Base-by-base conservation (phyloP, 768 basidiomycete species). In the Tulasnella sp. region DNA sequence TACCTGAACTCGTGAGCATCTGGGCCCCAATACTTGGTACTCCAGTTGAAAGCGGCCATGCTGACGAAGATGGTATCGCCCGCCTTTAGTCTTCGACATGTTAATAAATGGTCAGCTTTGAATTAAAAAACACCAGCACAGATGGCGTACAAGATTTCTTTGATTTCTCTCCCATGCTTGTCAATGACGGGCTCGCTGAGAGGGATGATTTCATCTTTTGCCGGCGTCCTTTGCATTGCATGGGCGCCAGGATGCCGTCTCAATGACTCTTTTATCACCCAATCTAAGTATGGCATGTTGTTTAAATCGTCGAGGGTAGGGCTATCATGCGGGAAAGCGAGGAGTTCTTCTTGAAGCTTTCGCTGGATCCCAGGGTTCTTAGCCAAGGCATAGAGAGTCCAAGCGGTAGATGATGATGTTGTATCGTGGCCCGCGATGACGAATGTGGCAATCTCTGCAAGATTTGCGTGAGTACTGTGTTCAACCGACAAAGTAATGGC, bases 211-310 rank as follows among this genome's bases (percentile, higher is more conserved):
- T 91, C 90, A 27, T 92, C 89, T 75, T 87, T 86, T 62, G 85
- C 85, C 0, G 91, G 89, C 0, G 87, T 83, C 5, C 90, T 85
- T 12, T 86, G 78, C 0, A 87, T 87, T 16, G 81, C 81, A 0
- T 87, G 84, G 3, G 91, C 88, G 0, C 91, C 91, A 0, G 90
- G 76, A 80, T 92, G 87, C 0, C 91, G 71, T 0, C 92, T 88
- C 78, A 93, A 83, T 0, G 88, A 89, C 84, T 93, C 92, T 71
- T 81, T 81, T n/a, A 86, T 79, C 10, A 84, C 83, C 9, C 81
- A 83, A 56, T 85, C 85, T 42, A 86, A 77, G 79, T 84, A 84
- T 1, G 83, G 81, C n/a, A 85, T 79, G 19, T 82, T 78, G 40
- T 81, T 80, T 0, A 86, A 81, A 1, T 80, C 82, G 56, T 86